A percentile compares a stretch with the other conserved stretches of the same genome.
Evolutionary conservation across 176 grass and related monocot genomes (phyloP).

Genomic region (Cenchrus purpureus): DNA sequence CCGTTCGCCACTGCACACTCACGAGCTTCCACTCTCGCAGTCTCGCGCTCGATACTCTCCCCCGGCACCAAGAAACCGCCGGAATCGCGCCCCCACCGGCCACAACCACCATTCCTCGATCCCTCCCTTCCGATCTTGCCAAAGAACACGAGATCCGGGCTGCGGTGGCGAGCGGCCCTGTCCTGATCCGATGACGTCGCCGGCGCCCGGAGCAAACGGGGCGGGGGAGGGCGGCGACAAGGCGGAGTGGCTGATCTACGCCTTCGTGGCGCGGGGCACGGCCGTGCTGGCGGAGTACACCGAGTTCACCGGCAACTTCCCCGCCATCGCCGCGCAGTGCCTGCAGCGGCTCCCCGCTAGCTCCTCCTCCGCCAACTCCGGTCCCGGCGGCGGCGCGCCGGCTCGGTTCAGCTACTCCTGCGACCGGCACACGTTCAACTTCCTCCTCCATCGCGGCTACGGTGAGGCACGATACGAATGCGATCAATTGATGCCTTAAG

Average conservation of each 20-base stretch:
- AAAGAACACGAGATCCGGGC: conserved; percentile 11
- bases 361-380: conserved; percentile 28
- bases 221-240: conserved; percentile 44
- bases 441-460: conserved; percentile 82
- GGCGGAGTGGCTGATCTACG: conserved; percentile 85
- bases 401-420: conserved; percentile 77
- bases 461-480: conserved; percentile 34
- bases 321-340: conserved; percentile 79
- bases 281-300: conserved; percentile 92
- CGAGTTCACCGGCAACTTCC: conserved; percentile 94
- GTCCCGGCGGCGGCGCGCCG: neutral
- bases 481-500: neutral
- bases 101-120: conserved; percentile 12
- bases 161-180: neutral
- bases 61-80: conserved; percentile 32
- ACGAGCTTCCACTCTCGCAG: neutral
- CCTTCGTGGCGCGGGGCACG: conserved; percentile 90
- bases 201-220: conserved; percentile 12
- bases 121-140: conserved; percentile 25
- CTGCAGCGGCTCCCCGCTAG: conserved; percentile 77
- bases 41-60: conserved; percentile 26
- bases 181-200: conserved; percentile 41
- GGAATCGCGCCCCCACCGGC: neutral
- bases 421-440: conserved; percentile 88
- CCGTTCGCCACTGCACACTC: conserved; percentile 13